Conservation (phyloP, 768 basidiomycete species). For the Podaxis sp. region DNA sequence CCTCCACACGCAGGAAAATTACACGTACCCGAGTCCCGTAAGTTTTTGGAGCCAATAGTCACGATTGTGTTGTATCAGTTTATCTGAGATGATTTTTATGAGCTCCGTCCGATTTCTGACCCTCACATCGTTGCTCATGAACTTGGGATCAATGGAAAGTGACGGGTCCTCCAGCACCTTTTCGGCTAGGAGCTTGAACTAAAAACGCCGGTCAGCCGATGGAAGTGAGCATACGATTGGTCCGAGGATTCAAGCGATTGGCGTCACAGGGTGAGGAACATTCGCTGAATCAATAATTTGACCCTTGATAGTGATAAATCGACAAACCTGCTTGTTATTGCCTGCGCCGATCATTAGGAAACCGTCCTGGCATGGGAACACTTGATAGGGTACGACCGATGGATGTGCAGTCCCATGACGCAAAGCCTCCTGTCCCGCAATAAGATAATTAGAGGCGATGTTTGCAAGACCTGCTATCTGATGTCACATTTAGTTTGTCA, state of each 20-base stretch:
- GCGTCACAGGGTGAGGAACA: neutral
- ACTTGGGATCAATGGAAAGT: slow-evolving; percentile 61
- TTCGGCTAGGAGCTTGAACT: slow-evolving; percentile 73
- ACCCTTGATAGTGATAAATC: neutral
- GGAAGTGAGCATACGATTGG: slow-evolving; percentile 5
- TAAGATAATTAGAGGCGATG: slow-evolving; percentile 91
- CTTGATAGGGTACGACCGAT: slow-evolving; percentile 92
- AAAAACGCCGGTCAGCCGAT: slow-evolving; percentile 8
- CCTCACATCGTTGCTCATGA: slow-evolving; percentile 70
- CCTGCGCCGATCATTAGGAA: slow-evolving; percentile 94
- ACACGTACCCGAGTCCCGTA: slow-evolving; percentile 74
- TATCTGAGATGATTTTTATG: slow-evolving; percentile 63
- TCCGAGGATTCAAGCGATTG: neutral
- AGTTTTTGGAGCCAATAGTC: slow-evolving; percentile 77
- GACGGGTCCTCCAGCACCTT: slow-evolving; percentile 62
- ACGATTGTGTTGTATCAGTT: slow-evolving; percentile 54
- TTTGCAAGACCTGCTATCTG: slow-evolving; percentile 90
- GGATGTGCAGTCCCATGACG: slow-evolving; percentile 94
- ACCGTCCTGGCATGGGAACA: slow-evolving; percentile 83
- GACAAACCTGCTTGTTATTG: slow-evolving; percentile 76
- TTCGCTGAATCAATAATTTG: neutral
- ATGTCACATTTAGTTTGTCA: slow-evolving; percentile 3
- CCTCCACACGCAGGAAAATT: neutral
- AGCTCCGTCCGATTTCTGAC: slow-evolving; percentile 76
- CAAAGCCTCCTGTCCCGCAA: slow-evolving; percentile 77